Percentiles rank a stretch among this genome's conserved stretches.
Evolutionary conservation across 352 stramenopile genomes (phyloP).

Genomic region (Peronosclerospora sorghi): DNA sequence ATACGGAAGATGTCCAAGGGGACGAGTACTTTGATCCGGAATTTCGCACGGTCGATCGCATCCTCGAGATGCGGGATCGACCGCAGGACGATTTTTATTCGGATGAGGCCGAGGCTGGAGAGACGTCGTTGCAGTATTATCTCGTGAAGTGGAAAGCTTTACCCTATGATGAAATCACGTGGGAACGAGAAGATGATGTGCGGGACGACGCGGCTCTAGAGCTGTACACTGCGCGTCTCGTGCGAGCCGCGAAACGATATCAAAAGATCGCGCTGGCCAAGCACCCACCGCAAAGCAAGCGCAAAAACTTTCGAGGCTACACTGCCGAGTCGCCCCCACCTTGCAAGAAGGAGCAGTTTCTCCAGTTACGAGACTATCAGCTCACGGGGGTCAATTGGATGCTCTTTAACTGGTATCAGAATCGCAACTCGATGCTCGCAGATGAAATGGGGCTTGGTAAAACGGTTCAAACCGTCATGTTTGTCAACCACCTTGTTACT

Average conservation of each 20-base stretch:
- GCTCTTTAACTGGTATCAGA: conserved; percentile 97
- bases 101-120: conserved; percentile 25
- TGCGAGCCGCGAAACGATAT: conserved; percentile 37
- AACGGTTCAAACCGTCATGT: conserved; percentile 92
- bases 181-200: conserved; percentile 96
- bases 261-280: conserved; percentile 31
- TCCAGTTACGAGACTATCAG: conserved; percentile 97
- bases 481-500: conserved; percentile 92
- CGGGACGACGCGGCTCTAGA: conserved; percentile 67
- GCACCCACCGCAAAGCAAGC: conserved; percentile 25
- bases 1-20: conserved; percentile 39
- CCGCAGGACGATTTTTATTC: conserved; percentile 58
- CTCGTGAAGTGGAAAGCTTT: conserved; percentile 98
- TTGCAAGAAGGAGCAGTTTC: conserved; percentile 42
- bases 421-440: conserved; percentile 96
- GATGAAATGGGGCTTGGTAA: conserved; percentile 98
- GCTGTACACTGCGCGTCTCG: conserved; percentile 70
- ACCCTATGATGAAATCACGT: conserved; percentile 96
- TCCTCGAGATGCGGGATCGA: conserved; percentile 77
- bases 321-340: conserved; percentile 41
- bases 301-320: conserved; percentile 72
- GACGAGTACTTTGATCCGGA: conserved; percentile 89
- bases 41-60: conserved; percentile 81
- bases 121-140: conserved; percentile 84
- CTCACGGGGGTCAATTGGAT: conserved; percentile 99